Evolutionary conservation across 352 stramenopile species (phyloP).

Genomic region (Globisporangium radiosum): DNA sequence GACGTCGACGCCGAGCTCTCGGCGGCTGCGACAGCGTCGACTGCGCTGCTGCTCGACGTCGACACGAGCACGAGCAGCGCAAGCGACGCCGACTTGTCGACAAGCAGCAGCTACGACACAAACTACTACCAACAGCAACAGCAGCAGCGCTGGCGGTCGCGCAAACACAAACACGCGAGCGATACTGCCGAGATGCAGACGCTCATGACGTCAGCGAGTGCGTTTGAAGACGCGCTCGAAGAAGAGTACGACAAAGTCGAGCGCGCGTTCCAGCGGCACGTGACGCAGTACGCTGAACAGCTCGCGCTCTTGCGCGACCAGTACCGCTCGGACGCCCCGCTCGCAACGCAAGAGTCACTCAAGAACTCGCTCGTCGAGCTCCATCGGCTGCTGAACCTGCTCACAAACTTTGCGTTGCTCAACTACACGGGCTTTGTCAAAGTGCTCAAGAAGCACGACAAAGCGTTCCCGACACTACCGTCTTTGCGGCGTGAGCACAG

Average conservation of each 20-base stretch:
- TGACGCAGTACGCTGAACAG: slow-evolving; percentile 74
- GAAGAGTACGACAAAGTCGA: slow-evolving; percentile 89
- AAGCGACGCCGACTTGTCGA: slow-evolving; percentile 6
- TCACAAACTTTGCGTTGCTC: slow-evolving; percentile 96
- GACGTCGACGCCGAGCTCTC: slow-evolving; percentile 31
- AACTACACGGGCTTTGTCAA: slow-evolving; percentile 99
- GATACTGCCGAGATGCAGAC: slow-evolving; percentile 24
- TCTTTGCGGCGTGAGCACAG: slow-evolving; percentile 32
- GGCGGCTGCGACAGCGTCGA: background rate
- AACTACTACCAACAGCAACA: background rate
- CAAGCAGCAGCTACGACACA: slow-evolving; percentile 3
- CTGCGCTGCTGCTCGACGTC: slow-evolving; percentile 10
- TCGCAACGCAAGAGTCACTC: slow-evolving; percentile 83
- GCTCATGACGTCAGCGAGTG: slow-evolving; percentile 21
- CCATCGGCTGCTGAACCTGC: slow-evolving; percentile 89
- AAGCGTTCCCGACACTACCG: slow-evolving; percentile 51
- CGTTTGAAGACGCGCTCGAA: slow-evolving; percentile 83
- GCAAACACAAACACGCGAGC: slow-evolving; percentile 17
- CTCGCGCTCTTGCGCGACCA: slow-evolving; percentile 79
- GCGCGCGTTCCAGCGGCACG: slow-evolving; percentile 85
- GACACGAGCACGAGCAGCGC: slow-evolving; percentile 6
- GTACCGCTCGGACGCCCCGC: slow-evolving; percentile 47
- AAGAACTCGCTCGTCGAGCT: slow-evolving; percentile 92
- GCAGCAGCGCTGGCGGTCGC: slow-evolving; percentile 9
- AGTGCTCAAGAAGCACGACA: slow-evolving; percentile 97